Evolutionary conservation across 768 basidiomycete genomes (phyloP), one percentile per base, ranked within the genome.

Genomic region (Lactarius sp.): DNA sequence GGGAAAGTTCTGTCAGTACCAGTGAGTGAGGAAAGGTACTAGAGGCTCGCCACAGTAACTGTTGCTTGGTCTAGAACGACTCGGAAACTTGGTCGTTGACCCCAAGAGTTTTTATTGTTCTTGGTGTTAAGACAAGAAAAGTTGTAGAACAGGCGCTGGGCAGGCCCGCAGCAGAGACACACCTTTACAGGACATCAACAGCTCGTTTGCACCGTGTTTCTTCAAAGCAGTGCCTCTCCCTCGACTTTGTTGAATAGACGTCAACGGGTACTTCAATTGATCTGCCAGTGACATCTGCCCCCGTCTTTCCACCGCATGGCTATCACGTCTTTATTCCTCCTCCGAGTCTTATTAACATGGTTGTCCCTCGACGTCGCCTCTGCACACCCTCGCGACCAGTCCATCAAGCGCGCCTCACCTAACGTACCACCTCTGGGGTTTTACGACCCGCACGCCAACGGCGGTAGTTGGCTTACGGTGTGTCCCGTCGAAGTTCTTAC

Each of bases 381-480:
- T 31, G 34, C 66, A 2, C 27, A 42, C 27, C 59, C 60, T 8
- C 51, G 47, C 52, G 49, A 20, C 12, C 66, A 69, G 14, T 50
- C 69, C 42, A 59, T 68, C 64, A 67, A 69, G 62, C 71, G 61
- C 44, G 42, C 14, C 34, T 50, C 46, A 13, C 61, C 61, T 18
- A 70, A 68, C 64, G 69, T 82, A 14, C 83, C 86, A 4, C 64
- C 78, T 7, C 70, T 73, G 47, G 90, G 89, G 3, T 94, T 80
- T 71, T 85, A 81, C 66, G 76, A 81, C 64, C 88, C 90, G 1
- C 59, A 71, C 8, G 68, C 73, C 10, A 75, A 71, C 42, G 88
- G 88, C 6, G 92, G 92, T 0, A 80, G 78, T 62, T 82, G 87
- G 82, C 75, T 92, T 3, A 88, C 88, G 20, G 91, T 92, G 68